These are phyloP conservation scores for Cyberlindnera nakhonratchasimensis DNA, from an alignment of 805 yeast genomes.

Conservation along the genomic window DNA sequence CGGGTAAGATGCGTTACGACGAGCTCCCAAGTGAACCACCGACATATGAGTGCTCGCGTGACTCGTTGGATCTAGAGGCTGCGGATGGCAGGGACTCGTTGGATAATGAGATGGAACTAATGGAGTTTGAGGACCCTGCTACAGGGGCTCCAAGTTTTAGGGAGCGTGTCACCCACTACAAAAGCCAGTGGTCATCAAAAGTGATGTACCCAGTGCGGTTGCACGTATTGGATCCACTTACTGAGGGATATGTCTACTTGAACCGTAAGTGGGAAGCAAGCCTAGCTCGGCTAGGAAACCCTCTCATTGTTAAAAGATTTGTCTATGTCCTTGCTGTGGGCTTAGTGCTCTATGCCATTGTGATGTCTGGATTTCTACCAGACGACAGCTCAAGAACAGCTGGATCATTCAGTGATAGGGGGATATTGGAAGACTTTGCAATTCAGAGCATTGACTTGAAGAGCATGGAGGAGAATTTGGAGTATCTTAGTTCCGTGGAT, in stretches of 20 bases:
- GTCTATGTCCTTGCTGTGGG: constrained; percentile 67
- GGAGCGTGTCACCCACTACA: constrained; percentile 23
- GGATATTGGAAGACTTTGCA: constrained; percentile 46
- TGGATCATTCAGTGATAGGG: constrained; percentile 64
- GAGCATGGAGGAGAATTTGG: constrained; percentile 25
- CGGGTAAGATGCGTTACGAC: constrained; percentile 15
- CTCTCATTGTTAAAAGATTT: constrained; percentile 74
- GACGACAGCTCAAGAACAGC: constrained; percentile 35
- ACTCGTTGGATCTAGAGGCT: neutral
- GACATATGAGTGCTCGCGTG: constrained; percentile 9
- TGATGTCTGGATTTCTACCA: constrained; percentile 55
- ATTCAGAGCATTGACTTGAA: constrained; percentile 50
- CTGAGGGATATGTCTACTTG: constrained; percentile 32
- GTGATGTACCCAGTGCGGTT: constrained; percentile 11
- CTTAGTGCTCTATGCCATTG: constrained; percentile 50
- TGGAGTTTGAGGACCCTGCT: constrained; percentile 29
- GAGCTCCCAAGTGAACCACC: constrained; percentile 24
- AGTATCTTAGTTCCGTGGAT: constrained; percentile 42
- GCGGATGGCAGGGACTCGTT: constrained; percentile 9
- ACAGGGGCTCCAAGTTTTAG: neutral
- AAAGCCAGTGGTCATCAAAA: constrained; percentile 5
- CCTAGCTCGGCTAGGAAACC: constrained; percentile 74
- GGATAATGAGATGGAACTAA: constrained; percentile 36
- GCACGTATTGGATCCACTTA: constrained; percentile 46
- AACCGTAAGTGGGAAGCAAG: constrained; percentile 49